Conservation (phyloP, 75 land plant genomes). For the Chamaecyparis obtusa region DNA sequence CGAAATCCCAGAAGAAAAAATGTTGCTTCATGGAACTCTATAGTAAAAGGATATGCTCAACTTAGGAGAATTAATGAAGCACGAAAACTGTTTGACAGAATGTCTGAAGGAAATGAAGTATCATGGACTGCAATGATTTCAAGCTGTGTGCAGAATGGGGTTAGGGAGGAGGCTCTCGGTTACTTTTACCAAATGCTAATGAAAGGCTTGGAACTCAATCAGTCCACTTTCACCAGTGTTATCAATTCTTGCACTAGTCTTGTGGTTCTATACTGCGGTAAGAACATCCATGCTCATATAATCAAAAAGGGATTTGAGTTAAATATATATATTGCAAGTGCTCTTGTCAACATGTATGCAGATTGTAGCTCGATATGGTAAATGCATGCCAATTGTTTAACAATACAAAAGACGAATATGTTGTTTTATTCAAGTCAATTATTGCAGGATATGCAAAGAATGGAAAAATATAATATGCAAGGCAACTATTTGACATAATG, state of each 20-base stretch:
- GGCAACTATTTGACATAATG: conserved; percentile 31
- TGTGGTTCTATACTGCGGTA: too few relatives aligned
- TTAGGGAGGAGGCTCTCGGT: neutral
- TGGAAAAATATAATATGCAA: conserved; percentile 29
- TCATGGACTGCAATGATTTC: conserved; percentile 19
- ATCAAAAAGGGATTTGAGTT: too few relatives aligned
- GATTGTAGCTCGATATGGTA: neutral
- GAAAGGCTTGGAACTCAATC: neutral
- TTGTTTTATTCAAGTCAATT: conserved; percentile 16
- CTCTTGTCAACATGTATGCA: too few relatives aligned
- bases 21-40: conserved; percentile 10
- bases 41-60: neutral
- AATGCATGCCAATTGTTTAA: neutral
- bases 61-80: neutral
- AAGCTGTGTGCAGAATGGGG: conserved; percentile 1
- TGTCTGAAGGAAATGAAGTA: conserved; percentile 8
- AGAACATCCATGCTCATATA: too few relatives aligned
- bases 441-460: conserved; percentile 24
- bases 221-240: conserved; percentile 8
- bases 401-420: neutral
- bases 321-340: too few relatives aligned
- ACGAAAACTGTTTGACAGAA: conserved; percentile 1
- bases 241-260: conserved; percentile 11
- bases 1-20: conserved; percentile 3
- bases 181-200: conserved; percentile 36